A percentile compares a stretch with the other conserved stretches of the same genome.
phyloP scores from a whole-genome alignment of 305 asterid species.

The Fraxinus velutina region DNA sequence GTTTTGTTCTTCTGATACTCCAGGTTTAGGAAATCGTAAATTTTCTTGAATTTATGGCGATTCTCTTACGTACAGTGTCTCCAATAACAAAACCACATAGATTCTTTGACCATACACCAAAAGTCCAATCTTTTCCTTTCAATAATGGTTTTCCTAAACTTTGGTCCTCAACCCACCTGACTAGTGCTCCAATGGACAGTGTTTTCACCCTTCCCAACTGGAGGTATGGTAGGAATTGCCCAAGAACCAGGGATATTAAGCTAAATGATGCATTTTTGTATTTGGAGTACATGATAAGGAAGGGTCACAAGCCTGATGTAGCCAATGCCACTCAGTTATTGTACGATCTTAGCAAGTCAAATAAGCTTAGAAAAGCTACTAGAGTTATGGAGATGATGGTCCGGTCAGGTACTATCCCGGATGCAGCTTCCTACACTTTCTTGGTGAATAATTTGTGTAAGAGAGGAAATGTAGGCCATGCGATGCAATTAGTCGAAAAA shows the following conservation, averaged over 20 bases:
- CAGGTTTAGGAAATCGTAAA: background rate
- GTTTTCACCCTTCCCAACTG: slow-evolving; percentile 65
- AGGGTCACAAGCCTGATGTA: slow-evolving; percentile 65
- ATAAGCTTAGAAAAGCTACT: slow-evolving; percentile 65
- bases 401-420: slow-evolving; percentile 60
- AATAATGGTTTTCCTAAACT: slow-evolving; percentile 38
- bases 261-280: slow-evolving; percentile 66
- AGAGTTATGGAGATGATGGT: slow-evolving; percentile 77
- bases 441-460: slow-evolving; percentile 62
- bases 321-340: slow-evolving; percentile 62
- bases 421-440: slow-evolving; percentile 64
- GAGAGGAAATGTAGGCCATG: slow-evolving; percentile 87
- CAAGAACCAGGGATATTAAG: slow-evolving; percentile 49
- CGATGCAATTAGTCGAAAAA: slow-evolving; percentile 77
- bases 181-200: slow-evolving; percentile 37
- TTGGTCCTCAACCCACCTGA: slow-evolving; percentile 41
- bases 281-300: slow-evolving; percentile 67
- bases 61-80: slow-evolving; percentile 44
- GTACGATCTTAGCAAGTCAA: slow-evolving; percentile 72
- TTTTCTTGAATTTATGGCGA: slow-evolving; percentile 34
- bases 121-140: slow-evolving; percentile 37
- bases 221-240: slow-evolving; percentile 63
- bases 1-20: background rate
- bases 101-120: slow-evolving; percentile 40
- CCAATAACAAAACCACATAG: slow-evolving; percentile 38